These are phyloP conservation scores for Pyrenophora graminea DNA, from an alignment of 2,329 filamentous ascomycete species.

Conservation along the genomic window DNA sequence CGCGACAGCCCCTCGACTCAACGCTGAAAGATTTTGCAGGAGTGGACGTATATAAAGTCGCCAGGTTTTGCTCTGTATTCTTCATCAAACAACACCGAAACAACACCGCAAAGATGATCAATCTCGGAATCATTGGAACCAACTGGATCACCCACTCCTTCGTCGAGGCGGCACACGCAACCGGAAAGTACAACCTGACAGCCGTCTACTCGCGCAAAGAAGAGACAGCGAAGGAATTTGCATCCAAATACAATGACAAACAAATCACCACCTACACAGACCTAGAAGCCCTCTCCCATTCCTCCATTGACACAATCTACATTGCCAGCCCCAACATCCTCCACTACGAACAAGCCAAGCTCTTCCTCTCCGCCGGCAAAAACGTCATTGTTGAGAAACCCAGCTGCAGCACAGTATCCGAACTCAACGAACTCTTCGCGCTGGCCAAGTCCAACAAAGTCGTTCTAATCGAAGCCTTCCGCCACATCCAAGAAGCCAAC, in stretches of 20 bases:
- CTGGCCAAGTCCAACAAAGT: constrained; percentile 49
- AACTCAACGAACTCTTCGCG: constrained; percentile 51
- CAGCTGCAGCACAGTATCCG: constrained; percentile 48
- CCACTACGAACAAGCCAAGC: constrained; percentile 53
- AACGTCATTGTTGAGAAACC: constrained; percentile 59
- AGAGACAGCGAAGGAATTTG: constrained; percentile 51
- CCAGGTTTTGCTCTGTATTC: not conserved
- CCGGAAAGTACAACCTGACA: constrained; percentile 50
- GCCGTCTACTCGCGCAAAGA: constrained; percentile 54
- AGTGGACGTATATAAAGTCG: not conserved
- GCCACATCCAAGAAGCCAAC: constrained; percentile 57
- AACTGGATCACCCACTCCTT: constrained; percentile 57
- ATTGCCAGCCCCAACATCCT: constrained; percentile 56
- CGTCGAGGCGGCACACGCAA: constrained; percentile 50
- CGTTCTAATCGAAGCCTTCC: constrained; percentile 54
- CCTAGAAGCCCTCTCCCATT: constrained; percentile 44
- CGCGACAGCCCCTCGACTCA: constrained; percentile 11
- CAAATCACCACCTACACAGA: constrained; percentile 46
- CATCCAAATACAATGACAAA: constrained; percentile 45
- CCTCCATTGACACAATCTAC: constrained; percentile 52
- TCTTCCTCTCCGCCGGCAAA: constrained; percentile 50
- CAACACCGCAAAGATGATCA: constrained; percentile 38
- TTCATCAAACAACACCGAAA: not conserved
- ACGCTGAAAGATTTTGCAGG: constrained; percentile 3
- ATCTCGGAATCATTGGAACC: constrained; percentile 54